Conservation (phyloP, 305 asterid genomes). For the Rubia balearica region DNA sequence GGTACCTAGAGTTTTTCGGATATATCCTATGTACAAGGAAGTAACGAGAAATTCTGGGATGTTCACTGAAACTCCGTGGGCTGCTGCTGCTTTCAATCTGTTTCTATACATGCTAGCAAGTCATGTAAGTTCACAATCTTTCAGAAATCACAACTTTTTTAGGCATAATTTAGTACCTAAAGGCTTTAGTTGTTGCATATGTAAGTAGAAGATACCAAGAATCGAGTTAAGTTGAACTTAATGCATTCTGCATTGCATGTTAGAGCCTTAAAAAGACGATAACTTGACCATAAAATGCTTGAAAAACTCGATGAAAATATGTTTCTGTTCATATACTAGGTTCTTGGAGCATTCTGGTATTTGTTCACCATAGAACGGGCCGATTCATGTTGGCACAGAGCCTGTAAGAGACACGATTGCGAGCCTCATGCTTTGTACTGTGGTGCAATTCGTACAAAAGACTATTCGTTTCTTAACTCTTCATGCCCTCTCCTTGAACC, state of each 20-base stretch:
- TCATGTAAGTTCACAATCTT: slow-evolving; percentile 23
- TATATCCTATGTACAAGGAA: slow-evolving; percentile 45
- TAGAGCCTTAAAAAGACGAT: background rate
- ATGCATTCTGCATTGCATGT: background rate
- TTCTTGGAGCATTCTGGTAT: slow-evolving; percentile 65
- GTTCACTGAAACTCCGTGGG: slow-evolving; percentile 39
- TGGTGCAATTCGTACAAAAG: background rate
- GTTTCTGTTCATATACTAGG: slow-evolving; percentile 23
- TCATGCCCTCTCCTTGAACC: slow-evolving; percentile 41
- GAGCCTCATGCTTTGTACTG: slow-evolving; percentile 30
- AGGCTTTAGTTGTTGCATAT: background rate
- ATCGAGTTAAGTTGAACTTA: background rate
- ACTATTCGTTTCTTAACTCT: slow-evolving; percentile 28
- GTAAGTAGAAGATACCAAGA: background rate
- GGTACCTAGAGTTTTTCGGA: slow-evolving; percentile 47
- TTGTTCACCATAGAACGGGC: slow-evolving; percentile 50
- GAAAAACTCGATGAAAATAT: background rate
- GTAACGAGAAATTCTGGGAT: slow-evolving; percentile 41
- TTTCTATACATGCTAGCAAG: slow-evolving; percentile 37
- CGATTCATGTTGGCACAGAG: slow-evolving; percentile 48
- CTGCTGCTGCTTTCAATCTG: slow-evolving; percentile 43
- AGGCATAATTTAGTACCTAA: background rate
- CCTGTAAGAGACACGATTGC: slow-evolving; percentile 28
- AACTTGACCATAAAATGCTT: slow-evolving; percentile 3
- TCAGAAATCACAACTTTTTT: background rate